A percentile compares a stretch with the other conserved stretches of the same genome.
Evolutionary conservation across 2,329 filamentous ascomycete genomes (phyloP).

Genomic region (Sclerotiophoma versabilis): DNA sequence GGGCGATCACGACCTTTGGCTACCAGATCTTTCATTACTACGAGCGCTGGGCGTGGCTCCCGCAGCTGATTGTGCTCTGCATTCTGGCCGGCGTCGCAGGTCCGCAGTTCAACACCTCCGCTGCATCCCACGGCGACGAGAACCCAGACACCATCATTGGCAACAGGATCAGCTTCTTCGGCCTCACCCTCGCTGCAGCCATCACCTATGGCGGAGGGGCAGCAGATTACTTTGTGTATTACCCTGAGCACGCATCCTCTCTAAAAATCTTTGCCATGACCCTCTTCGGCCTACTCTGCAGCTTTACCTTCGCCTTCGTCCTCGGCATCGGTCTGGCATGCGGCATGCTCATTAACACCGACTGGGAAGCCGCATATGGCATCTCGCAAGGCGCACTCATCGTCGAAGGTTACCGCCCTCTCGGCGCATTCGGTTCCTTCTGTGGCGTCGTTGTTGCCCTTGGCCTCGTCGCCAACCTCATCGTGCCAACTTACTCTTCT

Average conservation of each 20-base stretch:
- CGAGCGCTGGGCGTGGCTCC: conserved; percentile 71
- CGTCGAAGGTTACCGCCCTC: conserved; percentile 65
- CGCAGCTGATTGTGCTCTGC: conserved; percentile 66
- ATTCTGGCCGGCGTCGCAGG: conserved; percentile 69
- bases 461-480: conserved; percentile 70
- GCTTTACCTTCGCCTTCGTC: conserved; percentile 68
- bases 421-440: conserved; percentile 71
- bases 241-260: conserved; percentile 60
- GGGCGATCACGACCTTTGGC: conserved; percentile 71
- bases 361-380: conserved; percentile 65
- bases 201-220: conserved; percentile 69
- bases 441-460: conserved; percentile 70
- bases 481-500: conserved; percentile 67
- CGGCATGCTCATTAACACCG: conserved; percentile 59
- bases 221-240: conserved; percentile 75
- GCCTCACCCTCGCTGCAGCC: conserved; percentile 69
- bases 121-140: conserved; percentile 59
- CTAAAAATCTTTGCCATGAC: conserved; percentile 65
- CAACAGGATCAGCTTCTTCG: conserved; percentile 72
- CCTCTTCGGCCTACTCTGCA: conserved; percentile 62
- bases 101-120: conserved; percentile 63
- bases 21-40: conserved; percentile 73
- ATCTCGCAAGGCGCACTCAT: conserved; percentile 70
- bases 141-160: conserved; percentile 59
- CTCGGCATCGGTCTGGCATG: conserved; percentile 69